A percentile compares a stretch with the other conserved stretches of the same genome.
Evolutionary conservation across 164 flowering plant species (phyloP).

Genomic region (Hamamelis virginiana): DNA sequence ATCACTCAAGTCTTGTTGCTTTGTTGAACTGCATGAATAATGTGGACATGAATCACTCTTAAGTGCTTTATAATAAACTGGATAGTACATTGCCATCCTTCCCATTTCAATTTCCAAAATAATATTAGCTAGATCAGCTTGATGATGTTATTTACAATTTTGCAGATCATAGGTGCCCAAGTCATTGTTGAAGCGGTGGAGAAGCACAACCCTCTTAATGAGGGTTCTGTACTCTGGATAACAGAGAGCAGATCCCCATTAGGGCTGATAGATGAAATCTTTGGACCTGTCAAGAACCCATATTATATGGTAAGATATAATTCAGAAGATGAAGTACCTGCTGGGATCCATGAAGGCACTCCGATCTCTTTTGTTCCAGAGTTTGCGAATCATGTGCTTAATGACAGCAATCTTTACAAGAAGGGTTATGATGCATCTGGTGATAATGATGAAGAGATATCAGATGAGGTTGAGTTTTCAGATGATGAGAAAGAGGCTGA

Average conservation of each 20-base stretch:
- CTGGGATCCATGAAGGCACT: slow-evolving; percentile 59
- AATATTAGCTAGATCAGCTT: background rate
- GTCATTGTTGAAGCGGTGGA: slow-evolving; percentile 88
- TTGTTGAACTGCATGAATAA: too few species aligned
- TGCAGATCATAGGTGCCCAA: slow-evolving; percentile 69
- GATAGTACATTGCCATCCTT: too few species aligned
- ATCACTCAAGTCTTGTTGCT: too few species aligned
- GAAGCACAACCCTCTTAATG: slow-evolving; percentile 85
- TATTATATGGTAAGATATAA: slow-evolving; percentile 85
- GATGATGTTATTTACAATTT: slow-evolving; percentile 10
- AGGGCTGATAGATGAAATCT: slow-evolving; percentile 84
- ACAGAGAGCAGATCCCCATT: slow-evolving; percentile 65
- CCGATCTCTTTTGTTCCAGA: slow-evolving; percentile 72
- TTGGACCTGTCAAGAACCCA: slow-evolving; percentile 94
- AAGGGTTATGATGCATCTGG: slow-evolving; percentile 97
- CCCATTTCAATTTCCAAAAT: background rate
- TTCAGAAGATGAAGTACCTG: slow-evolving; percentile 74
- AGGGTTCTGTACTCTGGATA: slow-evolving; percentile 96
- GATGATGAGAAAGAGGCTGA: slow-evolving; percentile 99
- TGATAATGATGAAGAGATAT: slow-evolving; percentile 82
- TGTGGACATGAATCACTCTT: too few species aligned
- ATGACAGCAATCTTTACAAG: slow-evolving; percentile 64
- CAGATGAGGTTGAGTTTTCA: slow-evolving; percentile 79
- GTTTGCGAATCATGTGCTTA: slow-evolving; percentile 74
- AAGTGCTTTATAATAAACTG: too few species aligned